Conservation (phyloP, 768 basidiomycete species). For the Cytidiella melzeri region DNA sequence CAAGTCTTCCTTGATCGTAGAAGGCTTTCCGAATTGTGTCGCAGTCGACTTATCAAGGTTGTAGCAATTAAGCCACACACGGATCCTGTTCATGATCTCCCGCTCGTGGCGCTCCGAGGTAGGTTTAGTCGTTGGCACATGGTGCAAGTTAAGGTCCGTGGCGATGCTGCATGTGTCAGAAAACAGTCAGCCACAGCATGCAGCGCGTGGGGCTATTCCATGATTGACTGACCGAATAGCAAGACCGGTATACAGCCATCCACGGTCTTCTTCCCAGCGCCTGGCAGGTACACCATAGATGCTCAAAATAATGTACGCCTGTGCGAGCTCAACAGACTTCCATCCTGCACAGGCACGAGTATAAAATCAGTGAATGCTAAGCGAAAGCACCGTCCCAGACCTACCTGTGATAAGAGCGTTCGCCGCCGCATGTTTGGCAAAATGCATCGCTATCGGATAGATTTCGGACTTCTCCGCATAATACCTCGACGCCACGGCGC, state of each 20-base stretch:
- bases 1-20: conserved; percentile 83
- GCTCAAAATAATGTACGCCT: conserved; percentile 88
- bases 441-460: conserved; percentile 85
- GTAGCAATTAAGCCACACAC: conserved; percentile 91
- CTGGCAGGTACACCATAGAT: conserved; percentile 75
- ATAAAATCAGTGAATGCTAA: too few relatives aligned
- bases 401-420: conserved; percentile 75
- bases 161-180: conserved; percentile 53
- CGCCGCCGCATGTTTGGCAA: conserved; percentile 77
- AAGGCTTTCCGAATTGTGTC: conserved; percentile 86
- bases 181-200: too few relatives aligned
- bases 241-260: conserved; percentile 85
- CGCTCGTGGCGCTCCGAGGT: conserved; percentile 71
- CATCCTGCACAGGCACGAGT: conserved; percentile 19
- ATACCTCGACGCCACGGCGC: conserved; percentile 80
- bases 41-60: conserved; percentile 84
- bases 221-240: conserved; percentile 71
- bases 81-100: conserved; percentile 76
- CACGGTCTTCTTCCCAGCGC: conserved; percentile 85
- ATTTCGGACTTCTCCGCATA: conserved; percentile 81
- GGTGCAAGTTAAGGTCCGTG: conserved; percentile 84
- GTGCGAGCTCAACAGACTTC: conserved; percentile 77
- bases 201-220: too few relatives aligned
- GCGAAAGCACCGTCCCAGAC: too few relatives aligned
- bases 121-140: conserved; percentile 67